Base-by-base conservation (phyloP, 768 basidiomycete genomes). In the Boletus huronensis region DNA sequence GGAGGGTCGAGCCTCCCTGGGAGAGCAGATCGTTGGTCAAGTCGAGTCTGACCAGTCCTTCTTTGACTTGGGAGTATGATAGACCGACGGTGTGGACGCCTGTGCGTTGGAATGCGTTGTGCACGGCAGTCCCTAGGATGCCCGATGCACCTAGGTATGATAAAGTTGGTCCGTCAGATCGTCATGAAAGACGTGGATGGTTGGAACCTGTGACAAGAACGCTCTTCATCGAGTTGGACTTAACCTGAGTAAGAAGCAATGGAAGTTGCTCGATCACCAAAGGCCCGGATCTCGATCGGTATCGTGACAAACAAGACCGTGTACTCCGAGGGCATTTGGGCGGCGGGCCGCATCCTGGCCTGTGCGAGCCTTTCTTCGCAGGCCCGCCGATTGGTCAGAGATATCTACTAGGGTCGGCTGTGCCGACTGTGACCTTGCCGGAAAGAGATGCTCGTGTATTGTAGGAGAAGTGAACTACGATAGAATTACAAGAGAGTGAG, bases 121-220 rank as follows among this genome's bases (percentile, higher is more conserved):
- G 81, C 9, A 96, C 82, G 1, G 90, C 90, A 7, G 87, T 76
- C 10, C 96, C 96, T 11, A 98, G 82, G 9, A 98, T 81, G 28
- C 96, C 96, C 34, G 93, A 95, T 52, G 94, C 94, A 58, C 94
- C 94, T 94, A 14, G 28, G 31, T 17, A 44, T 44, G 52, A 26
- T 26, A 29, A n/a, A n/a, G n/a, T 57, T 40, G 17, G 39, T 32
- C 17, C 17, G 29, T 62, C 28, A 60, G 72, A 43, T 46, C 53
- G 45, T 36, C 50, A 43, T 14, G 52, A 41, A 40, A 25, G 48
- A 50, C 0, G 21, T 43, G 17, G 36, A 50, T 32, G 23, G 28
- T 25, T 9, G 29, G 16, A 51, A 77, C 85, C 85, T 73, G 85
- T 87, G 50, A 87, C 67, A 17, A 84, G 70, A 25, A 85, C 72